Base-by-base conservation (phyloP, 495 filamentous ascomycete species). In the Cryomyces antarcticus region DNA sequence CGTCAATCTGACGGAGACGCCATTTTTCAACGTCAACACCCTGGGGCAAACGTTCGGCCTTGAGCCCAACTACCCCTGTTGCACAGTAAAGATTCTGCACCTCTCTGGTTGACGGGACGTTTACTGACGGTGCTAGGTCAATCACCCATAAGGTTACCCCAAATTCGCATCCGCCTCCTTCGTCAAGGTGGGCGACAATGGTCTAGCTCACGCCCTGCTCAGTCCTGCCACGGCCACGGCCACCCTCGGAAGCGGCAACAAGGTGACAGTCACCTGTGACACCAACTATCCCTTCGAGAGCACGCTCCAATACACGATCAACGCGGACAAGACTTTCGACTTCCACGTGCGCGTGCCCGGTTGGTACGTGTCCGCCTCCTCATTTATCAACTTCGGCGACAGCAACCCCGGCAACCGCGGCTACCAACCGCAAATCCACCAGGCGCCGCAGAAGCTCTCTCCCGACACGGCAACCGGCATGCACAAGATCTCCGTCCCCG, bases 61-160 rank as follows among this genome's bases (percentile, higher is more conserved):
- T 33, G 65, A 57, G 37, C 45, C 46, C 9, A 49, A 57, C 34
- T 59, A 57, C 12, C 43, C 71, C 5, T 77, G 74, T 59, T 77
- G 74, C 52, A 75, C 72, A 3, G 17, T 24, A 24, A 24, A 2
- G 17, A 2, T 24, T 24, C 17, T 24, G 17, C 17, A 24, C 2
- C 17, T 24, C 17, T 24, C 17, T 24, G 17, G 17, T 24, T 24
- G 17, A 24, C 17, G 17, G 17, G 17, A 24, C 17, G 17, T 24
- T 24, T 24, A 24, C 17, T 24, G 17, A 24, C 17, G 17, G 17
- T 24, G 2, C 17, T 2, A 24, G 17, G 73, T 78, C 43, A 77
- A 77, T 50, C 66, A 75, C 52, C 69, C 66, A 0, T 72, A 77
- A 51, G 73, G 68, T 0, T 68, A 65, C 45, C 73, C 74, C 0